Conservation (phyloP, 805 yeast genomes). For the Zygotorulaspora sp. region DNA sequence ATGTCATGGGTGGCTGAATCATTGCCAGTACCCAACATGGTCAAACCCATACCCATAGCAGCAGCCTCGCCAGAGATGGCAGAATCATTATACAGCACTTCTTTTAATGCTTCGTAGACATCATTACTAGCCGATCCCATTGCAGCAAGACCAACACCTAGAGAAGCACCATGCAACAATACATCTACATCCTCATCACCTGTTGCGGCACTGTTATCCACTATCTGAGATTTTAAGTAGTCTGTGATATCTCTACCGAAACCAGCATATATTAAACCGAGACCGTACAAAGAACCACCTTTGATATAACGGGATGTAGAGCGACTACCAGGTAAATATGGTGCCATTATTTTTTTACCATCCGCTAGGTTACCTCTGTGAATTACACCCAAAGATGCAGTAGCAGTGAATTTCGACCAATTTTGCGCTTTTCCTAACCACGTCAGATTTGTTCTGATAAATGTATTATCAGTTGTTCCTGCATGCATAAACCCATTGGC, state of each 20-base stretch:
- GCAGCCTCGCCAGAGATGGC: conserved; percentile 97
- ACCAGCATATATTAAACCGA: conserved; percentile 93
- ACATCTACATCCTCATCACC: conserved; percentile 73
- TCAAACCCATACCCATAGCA: conserved; percentile 91
- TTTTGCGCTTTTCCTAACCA: conserved; percentile 97
- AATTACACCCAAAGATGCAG: conserved; percentile 96
- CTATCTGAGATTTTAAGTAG: conserved; percentile 67
- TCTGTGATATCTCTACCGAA: conserved; percentile 86
- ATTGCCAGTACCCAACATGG: conserved; percentile 87
- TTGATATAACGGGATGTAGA: conserved; percentile 77
- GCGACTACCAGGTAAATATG: conserved; percentile 78
- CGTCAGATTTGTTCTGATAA: conserved; percentile 83
- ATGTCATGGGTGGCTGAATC: conserved; percentile 67
- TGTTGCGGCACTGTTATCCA: conserved; percentile 54
- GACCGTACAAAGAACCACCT: conserved; percentile 92
- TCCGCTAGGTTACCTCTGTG: conserved; percentile 92
- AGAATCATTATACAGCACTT: conserved; percentile 80
- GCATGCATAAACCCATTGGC: conserved; percentile 92
- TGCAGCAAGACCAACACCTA: conserved; percentile 94
- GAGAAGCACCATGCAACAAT: conserved; percentile 88
- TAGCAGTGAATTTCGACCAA: conserved; percentile 97
- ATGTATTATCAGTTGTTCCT: conserved; percentile 93
- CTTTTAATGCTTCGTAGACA: conserved; percentile 76
- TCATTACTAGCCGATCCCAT: conserved; percentile 80
- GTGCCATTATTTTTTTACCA: conserved; percentile 80